A percentile compares a stretch with the other conserved stretches of the same genome.
Evolutionary conservation across 73 alveolate genomes (phyloP).

Genomic region (Halteria grandinella): DNA sequence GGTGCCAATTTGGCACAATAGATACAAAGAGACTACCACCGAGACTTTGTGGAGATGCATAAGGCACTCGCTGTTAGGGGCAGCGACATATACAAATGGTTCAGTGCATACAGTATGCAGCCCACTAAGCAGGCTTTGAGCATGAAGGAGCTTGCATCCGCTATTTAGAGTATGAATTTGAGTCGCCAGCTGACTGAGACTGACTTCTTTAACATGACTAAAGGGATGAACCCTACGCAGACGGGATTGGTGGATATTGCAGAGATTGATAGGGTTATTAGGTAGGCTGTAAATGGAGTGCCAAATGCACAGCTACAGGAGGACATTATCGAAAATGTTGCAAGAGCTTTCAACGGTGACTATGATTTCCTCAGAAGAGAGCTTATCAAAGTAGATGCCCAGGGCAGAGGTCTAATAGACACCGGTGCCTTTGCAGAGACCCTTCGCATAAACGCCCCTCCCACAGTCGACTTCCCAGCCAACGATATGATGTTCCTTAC

Average conservation of each 20-base stretch:
- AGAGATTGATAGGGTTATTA: slow-evolving; percentile 22
- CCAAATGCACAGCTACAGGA: neutral
- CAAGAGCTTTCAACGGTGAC: slow-evolving; percentile 39
- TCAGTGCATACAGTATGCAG: neutral
- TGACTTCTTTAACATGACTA: neutral
- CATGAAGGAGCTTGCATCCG: neutral
- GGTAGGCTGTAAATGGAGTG: neutral
- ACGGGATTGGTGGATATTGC: neutral
- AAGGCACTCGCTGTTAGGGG: slow-evolving; percentile 5
- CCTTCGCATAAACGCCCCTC: slow-evolving; percentile 11
- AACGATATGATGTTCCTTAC: slow-evolving; percentile 2
- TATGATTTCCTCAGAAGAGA: slow-evolving; percentile 5
- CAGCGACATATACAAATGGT: slow-evolving; percentile 2
- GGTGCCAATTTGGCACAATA: neutral
- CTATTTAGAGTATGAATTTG: neutral
- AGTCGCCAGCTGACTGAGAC: neutral
- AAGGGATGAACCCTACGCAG: neutral
- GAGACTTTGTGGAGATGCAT: slow-evolving; percentile 13
- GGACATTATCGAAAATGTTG: slow-evolving; percentile 4
- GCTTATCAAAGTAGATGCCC: slow-evolving; percentile 6
- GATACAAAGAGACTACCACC: neutral
- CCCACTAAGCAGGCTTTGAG: neutral
- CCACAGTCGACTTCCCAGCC: neutral
- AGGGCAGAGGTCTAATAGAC: slow-evolving; percentile 13
- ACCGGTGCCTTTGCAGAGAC: neutral